Evolutionary conservation across 257 asterid genomes (phyloP), one percentile per base, ranked within the genome.

Genomic region (Coffea canephora): DNA sequence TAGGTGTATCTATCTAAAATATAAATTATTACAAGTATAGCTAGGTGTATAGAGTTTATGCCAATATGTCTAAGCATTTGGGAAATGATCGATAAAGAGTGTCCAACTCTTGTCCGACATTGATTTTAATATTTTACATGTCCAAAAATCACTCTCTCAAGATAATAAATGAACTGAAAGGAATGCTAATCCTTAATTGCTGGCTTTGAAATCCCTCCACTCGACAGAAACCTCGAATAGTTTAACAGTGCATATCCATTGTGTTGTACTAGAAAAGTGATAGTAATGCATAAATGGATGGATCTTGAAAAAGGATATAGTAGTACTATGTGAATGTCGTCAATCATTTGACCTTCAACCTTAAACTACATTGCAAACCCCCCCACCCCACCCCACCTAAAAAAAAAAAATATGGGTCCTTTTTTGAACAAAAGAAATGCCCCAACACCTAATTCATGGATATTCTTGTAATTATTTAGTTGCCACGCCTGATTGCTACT

Each of bases 401-500:
- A 78, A 48, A 69, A 9, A 49, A 68, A 25, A 21, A 45, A 6
- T 54, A 52, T 27, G 39, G 45, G 39, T 1, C 54, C 12, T 48
- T 48, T 48, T 10, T 12, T 27, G 45, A 19, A 69, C 13, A 68
- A 55, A 75, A 41, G 19, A 52, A 81, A 69, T 59, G 81, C 45
- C 68, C 72, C 65, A 76, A 76, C 65, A 69, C 52, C 75, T 69
- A 80, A 76, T 84, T 71, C 77, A 73, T 79, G 85, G 78, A 82
- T 90, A 85, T 78, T 84, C 79, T 89, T 67, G 79, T 74, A 80
- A 88, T 89, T 86, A 86, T 86, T 77, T 71, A 85, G 79, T 31
- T 81, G 85, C 83, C 93, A 89, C 91, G 94, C 94, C 78, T 88
- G 89, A 89, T 87, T 80, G 78, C 52, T 70, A 41, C 68, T 55